Percentiles rank a stretch among this genome's conserved stretches.
phyloP scores from a whole-genome alignment of 148 eudicot species.

The Vaccinium vitisidaea region DNA sequence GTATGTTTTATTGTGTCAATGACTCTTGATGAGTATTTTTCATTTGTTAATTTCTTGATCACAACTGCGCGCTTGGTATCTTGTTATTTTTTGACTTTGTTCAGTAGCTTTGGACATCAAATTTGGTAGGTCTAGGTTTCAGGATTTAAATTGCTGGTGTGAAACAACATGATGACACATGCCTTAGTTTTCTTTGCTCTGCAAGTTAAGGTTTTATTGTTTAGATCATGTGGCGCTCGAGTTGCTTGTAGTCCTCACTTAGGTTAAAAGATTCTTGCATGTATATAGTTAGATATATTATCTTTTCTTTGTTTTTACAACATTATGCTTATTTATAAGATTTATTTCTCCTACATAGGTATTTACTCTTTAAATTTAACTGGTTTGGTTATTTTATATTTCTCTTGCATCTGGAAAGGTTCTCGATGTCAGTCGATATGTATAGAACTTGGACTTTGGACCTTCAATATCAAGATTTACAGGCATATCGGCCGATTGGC shows the following conservation, averaged over 20 bases:
- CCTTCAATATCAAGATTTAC: neutral
- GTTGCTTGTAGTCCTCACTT: neutral
- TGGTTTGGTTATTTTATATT: neutral
- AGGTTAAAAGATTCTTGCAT: neutral
- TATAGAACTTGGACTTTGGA: neutral
- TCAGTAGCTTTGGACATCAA: neutral
- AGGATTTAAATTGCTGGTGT: neutral
- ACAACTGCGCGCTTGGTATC: neutral
- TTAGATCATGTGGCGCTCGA: neutral
- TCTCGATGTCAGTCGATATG: neutral
- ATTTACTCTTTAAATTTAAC: no score
- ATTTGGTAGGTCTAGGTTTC: neutral
- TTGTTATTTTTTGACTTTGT: neutral
- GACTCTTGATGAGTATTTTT: neutral
- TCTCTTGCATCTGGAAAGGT: neutral
- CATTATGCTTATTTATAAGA: neutral
- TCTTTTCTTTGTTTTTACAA: neutral
- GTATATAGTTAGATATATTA: neutral
- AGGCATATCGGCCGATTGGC: neutral
- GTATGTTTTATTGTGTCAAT: slow-evolving; percentile 39
- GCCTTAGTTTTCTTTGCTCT: neutral
- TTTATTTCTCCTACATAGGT: no score
- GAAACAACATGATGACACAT: neutral
- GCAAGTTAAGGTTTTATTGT: neutral
- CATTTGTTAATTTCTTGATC: neutral